Conservation (phyloP, 805 yeast genomes). For the Candida piceae region DNA sequence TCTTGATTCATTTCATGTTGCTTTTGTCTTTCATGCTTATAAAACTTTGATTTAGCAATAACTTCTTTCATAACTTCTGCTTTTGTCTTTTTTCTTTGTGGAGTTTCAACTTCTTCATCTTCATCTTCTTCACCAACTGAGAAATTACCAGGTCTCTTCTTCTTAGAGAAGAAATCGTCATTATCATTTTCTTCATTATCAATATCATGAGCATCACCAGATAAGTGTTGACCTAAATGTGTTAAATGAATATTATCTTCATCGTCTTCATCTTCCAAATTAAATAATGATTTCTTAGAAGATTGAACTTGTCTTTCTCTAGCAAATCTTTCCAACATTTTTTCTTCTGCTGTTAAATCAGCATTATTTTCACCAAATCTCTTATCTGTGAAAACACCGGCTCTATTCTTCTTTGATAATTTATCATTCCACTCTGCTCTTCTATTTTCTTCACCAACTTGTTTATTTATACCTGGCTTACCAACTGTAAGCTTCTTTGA, state of each 20-base stretch:
- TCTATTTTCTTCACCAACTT: constrained; percentile 62
- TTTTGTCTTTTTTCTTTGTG: constrained; percentile 65
- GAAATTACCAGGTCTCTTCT: constrained; percentile 28
- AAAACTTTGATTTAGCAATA: constrained; percentile 74
- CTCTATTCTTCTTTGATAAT: constrained; percentile 58
- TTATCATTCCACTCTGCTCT: constrained; percentile 58
- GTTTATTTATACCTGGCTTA: constrained; percentile 65
- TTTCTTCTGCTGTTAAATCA: constrained; percentile 76
- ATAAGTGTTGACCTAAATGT: constrained; percentile 69
- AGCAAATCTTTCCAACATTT: constrained; percentile 92
- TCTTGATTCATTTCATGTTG: constrained; percentile 55
- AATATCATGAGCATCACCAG: constrained; percentile 30
- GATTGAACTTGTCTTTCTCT: constrained; percentile 69
- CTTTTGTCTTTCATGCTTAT: constrained; percentile 71
- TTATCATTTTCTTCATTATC: constrained; percentile 39
- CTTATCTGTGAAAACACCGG: constrained; percentile 76
- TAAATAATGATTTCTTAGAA: constrained; percentile 57
- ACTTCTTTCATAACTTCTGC: constrained; percentile 84
- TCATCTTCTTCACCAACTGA: constrained; percentile 20
- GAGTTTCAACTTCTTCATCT: constrained; percentile 30
- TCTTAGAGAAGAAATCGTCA: constrained; percentile 28
- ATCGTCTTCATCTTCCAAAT: constrained; percentile 67
- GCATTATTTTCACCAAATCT: constrained; percentile 87
- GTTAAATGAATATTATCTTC: constrained; percentile 51
- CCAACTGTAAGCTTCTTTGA: constrained; percentile 50